These are phyloP conservation scores for Babjeviella inositovora DNA, from an alignment of 805 yeast species.

Conservation along the genomic window DNA sequence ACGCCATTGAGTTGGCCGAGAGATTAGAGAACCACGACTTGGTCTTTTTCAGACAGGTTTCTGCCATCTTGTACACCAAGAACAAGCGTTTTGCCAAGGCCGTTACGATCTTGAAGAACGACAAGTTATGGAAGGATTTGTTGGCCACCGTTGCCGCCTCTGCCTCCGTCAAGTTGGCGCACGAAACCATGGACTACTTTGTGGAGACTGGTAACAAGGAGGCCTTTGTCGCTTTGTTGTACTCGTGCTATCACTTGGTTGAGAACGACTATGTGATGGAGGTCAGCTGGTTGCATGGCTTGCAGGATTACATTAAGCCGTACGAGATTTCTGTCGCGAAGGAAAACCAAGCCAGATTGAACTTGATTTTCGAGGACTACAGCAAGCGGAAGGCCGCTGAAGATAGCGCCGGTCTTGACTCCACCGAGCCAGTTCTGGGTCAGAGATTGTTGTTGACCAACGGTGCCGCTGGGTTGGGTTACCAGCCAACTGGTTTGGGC, in stretches of 20 bases:
- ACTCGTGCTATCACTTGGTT: conserved; percentile 68
- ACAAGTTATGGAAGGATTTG: conserved; percentile 90
- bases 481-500: conserved; percentile 59
- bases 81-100: conserved; percentile 90
- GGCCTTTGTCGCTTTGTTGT: conserved; percentile 81
- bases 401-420: conserved; percentile 7
- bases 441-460: conserved; percentile 75
- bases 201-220: conserved; percentile 96
- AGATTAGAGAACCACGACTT: conserved; percentile 85
- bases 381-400: conserved; percentile 32
- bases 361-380: conserved; percentile 53
- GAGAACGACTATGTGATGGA: conserved; percentile 77
- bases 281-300: conserved; percentile 77
- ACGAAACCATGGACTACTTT: conserved; percentile 77
- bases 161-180: conserved; percentile 64
- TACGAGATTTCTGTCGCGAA: conserved; percentile 73
- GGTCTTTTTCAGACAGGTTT: conserved; percentile 89
- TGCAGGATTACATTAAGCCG: conserved; percentile 80
- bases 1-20: conserved; percentile 81
- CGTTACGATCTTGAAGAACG: conserved; percentile 74
- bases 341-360: conserved; percentile 57
- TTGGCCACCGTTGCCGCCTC: conserved; percentile 84
- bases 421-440: conserved; percentile 24
- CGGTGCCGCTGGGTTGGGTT: conserved; percentile 49
- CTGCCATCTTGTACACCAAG: conserved; percentile 86